phyloP scores from a whole-genome alignment of 2,329 filamentous ascomycete species.

The Talaromyces marneffei region DNA sequence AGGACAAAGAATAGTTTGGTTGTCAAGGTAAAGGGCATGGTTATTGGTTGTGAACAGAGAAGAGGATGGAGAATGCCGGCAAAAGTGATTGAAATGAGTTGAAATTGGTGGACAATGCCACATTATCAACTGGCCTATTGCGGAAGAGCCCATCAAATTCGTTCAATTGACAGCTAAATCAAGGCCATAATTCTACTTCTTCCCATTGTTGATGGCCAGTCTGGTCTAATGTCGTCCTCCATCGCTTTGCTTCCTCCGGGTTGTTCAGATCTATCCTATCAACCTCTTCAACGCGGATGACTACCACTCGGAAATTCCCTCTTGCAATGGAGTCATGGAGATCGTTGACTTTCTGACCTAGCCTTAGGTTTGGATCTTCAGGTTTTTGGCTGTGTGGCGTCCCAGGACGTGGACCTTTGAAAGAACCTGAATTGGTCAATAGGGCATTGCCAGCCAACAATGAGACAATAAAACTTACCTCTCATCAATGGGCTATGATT shows the following conservation, averaged over 20 bases:
- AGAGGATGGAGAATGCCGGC: background rate
- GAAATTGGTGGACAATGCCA: background rate
- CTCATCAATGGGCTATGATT: slow-evolving; percentile 78
- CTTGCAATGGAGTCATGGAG: slow-evolving; percentile 65
- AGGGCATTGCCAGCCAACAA: background rate
- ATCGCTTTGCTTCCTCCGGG: slow-evolving; percentile 57
- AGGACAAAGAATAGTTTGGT: background rate
- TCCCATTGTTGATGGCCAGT: slow-evolving; percentile 54
- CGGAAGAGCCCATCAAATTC: background rate
- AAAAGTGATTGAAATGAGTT: background rate
- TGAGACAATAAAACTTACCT: slow-evolving; percentile 39
- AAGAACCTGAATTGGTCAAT: slow-evolving; percentile 48
- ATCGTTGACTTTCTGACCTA: slow-evolving; percentile 62
- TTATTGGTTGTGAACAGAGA: background rate
- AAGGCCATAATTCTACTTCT: slow-evolving; percentile 63
- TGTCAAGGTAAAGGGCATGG: background rate
- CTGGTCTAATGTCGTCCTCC: slow-evolving; percentile 58
- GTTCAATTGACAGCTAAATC: slow-evolving; percentile 14
- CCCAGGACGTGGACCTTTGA: slow-evolving; percentile 67
- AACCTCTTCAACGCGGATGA: slow-evolving; percentile 74
- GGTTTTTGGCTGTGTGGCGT: slow-evolving; percentile 51
- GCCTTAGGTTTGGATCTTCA: slow-evolving; percentile 39
- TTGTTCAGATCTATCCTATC: slow-evolving; percentile 69
- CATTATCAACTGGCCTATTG: background rate
- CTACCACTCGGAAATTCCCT: slow-evolving; percentile 75